Evolutionary conservation across 495 filamentous ascomycete genomes (phyloP), one percentile per base, ranked within the genome.

Genomic region (Hypomontagnella monticulosa): DNA sequence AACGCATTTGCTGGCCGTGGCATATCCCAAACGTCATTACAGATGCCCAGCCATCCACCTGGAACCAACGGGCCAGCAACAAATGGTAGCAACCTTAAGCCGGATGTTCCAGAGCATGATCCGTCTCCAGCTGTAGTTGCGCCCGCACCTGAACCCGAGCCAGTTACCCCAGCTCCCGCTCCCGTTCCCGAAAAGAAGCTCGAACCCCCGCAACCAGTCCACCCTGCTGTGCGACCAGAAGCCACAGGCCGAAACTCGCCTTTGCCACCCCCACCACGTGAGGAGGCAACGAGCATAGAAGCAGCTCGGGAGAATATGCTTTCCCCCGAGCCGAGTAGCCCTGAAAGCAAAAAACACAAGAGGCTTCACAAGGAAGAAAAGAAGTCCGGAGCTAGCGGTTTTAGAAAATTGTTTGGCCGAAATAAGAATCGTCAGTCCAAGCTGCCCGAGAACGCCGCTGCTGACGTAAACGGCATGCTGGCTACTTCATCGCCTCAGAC

Each of bases 1-100:
- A 83, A 96, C 70, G 76, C 75, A 20, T 87, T 83, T 62, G 87
- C 88, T 16, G 92, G 92, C 38, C 89, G 83, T 51, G 92, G 88
- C 32, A 36, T 69, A 19, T 72, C 63, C 10, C 64, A 71, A 40
- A 66, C 63, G 9, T 61, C 57, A n/a, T 36, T 57, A 20, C 67
- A 74, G 42, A 69, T 73, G 32, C 73, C 73, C 19, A 74, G 77
- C 47, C 49, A 71, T 50, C 53, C 23, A 27, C 23, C 63, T 2
- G 44, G 61, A 9, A 54, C 61, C 14, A 63, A 61, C 15, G 72
- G 61, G 4, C 44, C 19, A 8, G 50, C 56, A 10, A 48, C 71
- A 4, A 75, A 76, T 37, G 74, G 73, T 4, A 55, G 67, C 34
- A 71, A 74, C n/a, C 58, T 10, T 6, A 69, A 66, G 11, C 75